Conservation (phyloP, 192 early-diverging fungal genomes). For the Coemansia sp. region DNA sequence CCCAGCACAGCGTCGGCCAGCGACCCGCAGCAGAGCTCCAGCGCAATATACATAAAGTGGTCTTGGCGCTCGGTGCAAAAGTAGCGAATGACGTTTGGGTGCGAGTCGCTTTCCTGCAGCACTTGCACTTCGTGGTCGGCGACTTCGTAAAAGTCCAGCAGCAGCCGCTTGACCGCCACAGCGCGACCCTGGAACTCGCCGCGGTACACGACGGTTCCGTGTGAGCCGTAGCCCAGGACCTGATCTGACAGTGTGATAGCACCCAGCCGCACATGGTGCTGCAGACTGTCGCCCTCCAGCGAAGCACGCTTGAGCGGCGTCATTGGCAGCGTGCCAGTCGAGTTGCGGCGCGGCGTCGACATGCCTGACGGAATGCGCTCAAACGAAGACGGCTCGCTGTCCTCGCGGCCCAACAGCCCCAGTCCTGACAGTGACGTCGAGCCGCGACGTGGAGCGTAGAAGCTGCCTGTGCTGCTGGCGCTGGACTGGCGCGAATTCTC, state of each 20-base stretch:
- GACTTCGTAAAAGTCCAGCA: slow-evolving; percentile 95
- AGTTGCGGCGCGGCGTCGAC: slow-evolving; percentile 44
- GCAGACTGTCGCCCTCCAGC: slow-evolving; percentile 13
- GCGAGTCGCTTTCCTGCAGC: slow-evolving; percentile 89
- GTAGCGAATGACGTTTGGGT: slow-evolving; percentile 96
- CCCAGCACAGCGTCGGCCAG: slow-evolving; percentile 83
- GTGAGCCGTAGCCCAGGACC: slow-evolving; percentile 85
- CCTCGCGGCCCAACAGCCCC: slow-evolving; percentile 30
- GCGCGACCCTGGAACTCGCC: slow-evolving; percentile 89
- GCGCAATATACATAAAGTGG: slow-evolving; percentile 94
- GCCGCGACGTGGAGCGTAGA: slow-evolving; percentile 16
- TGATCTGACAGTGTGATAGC: slow-evolving; percentile 61
- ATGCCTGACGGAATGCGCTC: slow-evolving; percentile 35
- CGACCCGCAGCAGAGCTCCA: slow-evolving; percentile 90
- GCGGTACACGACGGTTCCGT: slow-evolving; percentile 95
- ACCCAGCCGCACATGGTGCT: slow-evolving; percentile 48
- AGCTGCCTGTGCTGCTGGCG: slow-evolving; percentile 21
- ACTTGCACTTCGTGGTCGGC: slow-evolving; percentile 92
- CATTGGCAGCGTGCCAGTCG: slow-evolving; percentile 45
- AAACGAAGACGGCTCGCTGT: slow-evolving; percentile 42
- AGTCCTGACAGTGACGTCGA: slow-evolving; percentile 33
- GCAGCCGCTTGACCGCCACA: slow-evolving; percentile 91
- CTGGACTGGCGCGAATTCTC: slow-evolving; percentile 24
- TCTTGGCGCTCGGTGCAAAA: slow-evolving; percentile 85
- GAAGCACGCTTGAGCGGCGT: slow-evolving; percentile 27